Base-by-base conservation (phyloP, 73 alveolate species). In the Paramecium bursaria region DNA sequence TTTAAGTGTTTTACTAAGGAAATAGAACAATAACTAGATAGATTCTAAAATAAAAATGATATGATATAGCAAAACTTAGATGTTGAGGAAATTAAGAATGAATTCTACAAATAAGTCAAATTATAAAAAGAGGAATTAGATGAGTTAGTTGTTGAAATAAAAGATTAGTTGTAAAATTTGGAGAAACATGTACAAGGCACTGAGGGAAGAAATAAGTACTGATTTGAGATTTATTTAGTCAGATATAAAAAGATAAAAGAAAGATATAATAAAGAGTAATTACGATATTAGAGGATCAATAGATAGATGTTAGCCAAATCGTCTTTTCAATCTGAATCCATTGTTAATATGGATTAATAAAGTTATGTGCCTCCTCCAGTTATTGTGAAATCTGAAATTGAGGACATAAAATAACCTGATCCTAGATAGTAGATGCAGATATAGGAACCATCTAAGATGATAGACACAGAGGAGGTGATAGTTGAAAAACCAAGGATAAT, bases 171-270 rank as follows among this genome's bases (percentile, higher is more conserved):
- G 82, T 21, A 5, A 17, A 15, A 33, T 7, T 42, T 67, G 17
- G 82, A 67, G 17, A 67, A 67, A 21, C 15, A 33, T 17, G 27
- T 15, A 10, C 26, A 42, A 4, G 33, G 26, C 10, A 39, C 44
- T 31, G 82, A 67, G 23, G 21, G 39, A 6, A 67, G 44, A 42
- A 67, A 67, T 67, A 67, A 67, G 82, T 67, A 47, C 33, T 39
- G 7, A n/a, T n/a, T 44, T 19, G 22, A 31, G 17, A 29, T 35
- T 7, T 67, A 67, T 57, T 29, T 14, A 29, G 21, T 67, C 19
- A 39, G 44, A 57, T 26, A 27, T 67, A 14, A 67, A 67, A 27
- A 67, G 82, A 39, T 67, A 5, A 67, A 67, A 67, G 82, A 67
- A 14, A 67, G 5, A 31, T 67, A 67, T 67, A 53, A 39, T 39